Conservation (phyloP, 208 protist species). For the Sergeia podlipaevii region DNA sequence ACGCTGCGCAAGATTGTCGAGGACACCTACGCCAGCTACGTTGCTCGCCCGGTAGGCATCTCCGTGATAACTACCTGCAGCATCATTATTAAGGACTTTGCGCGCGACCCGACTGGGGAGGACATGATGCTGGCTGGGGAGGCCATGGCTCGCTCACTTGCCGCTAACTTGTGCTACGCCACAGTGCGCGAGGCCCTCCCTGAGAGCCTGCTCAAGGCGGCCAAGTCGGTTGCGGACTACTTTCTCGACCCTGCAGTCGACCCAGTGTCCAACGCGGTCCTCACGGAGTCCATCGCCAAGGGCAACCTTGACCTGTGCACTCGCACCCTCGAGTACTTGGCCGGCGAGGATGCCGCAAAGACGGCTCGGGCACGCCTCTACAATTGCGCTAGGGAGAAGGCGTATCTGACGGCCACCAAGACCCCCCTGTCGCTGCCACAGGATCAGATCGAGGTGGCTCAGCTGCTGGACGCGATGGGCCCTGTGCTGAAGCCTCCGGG, state of each 20-base stretch:
- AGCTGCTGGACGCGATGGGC: constrained; percentile 77
- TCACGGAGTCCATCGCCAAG: constrained; percentile 24
- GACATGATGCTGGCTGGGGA: constrained; percentile 60
- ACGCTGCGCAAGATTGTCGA: constrained; percentile 86
- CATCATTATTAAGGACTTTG: constrained; percentile 97
- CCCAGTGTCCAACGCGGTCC: constrained; percentile 4
- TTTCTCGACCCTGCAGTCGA: constrained; percentile 31
- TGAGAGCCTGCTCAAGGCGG: constrained; percentile 27
- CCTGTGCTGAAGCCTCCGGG: constrained; percentile 88
- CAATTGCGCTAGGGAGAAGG: constrained; percentile 81
- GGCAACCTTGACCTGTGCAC: constrained; percentile 73
- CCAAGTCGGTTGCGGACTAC: constrained; percentile 9
- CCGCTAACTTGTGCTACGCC: constrained; percentile 72
- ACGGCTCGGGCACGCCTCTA: constrained; percentile 41
- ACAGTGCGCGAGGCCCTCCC: constrained; percentile 94
- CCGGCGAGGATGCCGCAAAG: constrained; percentile 89
- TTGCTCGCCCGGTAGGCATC: constrained; percentile 93
- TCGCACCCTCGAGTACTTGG: constrained; percentile 79
- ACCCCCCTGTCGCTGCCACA: constrained; percentile 34
- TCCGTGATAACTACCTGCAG: constrained; percentile 88
- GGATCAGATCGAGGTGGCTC: constrained; percentile 45
- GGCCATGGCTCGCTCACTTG: constrained; percentile 77
- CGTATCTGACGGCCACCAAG: constrained; percentile 4
- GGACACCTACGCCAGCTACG: constrained; percentile 83
- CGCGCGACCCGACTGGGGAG: constrained; percentile 85